Evolutionary conservation across 805 yeast genomes (phyloP).

Genomic region (Candida endomychidarum): DNA sequence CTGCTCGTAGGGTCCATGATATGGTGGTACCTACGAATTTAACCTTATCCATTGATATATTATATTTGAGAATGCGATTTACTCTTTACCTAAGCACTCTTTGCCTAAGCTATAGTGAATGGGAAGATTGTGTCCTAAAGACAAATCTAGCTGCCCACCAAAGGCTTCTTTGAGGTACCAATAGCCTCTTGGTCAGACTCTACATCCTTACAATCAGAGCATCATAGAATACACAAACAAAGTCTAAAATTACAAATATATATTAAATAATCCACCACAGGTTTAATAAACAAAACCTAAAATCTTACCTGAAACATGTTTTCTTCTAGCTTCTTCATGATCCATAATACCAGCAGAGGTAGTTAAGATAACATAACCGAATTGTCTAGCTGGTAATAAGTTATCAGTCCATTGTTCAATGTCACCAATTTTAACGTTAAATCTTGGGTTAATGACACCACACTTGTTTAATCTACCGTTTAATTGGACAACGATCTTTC

Average conservation of each 20-base stretch:
- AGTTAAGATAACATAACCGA: constrained; percentile 96
- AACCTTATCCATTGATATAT: constrained; percentile 13
- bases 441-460: constrained; percentile 98
- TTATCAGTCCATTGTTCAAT: constrained; percentile 98
- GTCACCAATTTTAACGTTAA: constrained; percentile 92
- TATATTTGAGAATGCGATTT: background rate
- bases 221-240: too few species aligned
- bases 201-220: too few species aligned
- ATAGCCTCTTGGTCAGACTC: too few species aligned
- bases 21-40: constrained; percentile 32
- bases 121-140: too few species aligned
- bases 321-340: constrained; percentile 99
- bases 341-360: constrained; percentile 99
- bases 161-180: too few species aligned
- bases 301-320: constrained; percentile 98
- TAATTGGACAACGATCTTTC: constrained; percentile 94
- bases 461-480: constrained; percentile 99
- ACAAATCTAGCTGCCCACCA: too few species aligned
- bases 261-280: too few species aligned
- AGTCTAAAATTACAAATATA: background rate
- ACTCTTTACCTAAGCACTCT: background rate
- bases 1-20: constrained; percentile 58
- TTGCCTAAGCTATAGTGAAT: too few species aligned
- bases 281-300: constrained; percentile 92
- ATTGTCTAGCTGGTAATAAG: constrained; percentile 98